Evolutionary conservation across 305 asterid species (phyloP).

Genomic region (Solanum hybrid): DNA sequence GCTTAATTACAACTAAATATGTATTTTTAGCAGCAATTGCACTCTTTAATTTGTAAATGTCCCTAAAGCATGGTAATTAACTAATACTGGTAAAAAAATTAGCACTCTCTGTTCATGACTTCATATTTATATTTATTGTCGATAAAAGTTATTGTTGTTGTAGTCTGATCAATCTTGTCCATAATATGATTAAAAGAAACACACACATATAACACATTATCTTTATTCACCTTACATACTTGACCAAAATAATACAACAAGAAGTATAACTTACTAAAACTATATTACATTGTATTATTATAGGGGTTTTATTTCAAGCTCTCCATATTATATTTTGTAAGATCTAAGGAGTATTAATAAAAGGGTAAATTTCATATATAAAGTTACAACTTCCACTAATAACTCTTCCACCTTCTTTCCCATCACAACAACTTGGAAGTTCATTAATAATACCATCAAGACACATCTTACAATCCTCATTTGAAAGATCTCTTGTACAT

Average conservation of each 20-base stretch:
- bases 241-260: background rate
- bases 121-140: too few relatives aligned
- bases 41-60: too few relatives aligned
- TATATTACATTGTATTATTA: background rate
- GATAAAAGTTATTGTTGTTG: too few relatives aligned
- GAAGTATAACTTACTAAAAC: background rate
- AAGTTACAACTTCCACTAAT: conserved; percentile 35
- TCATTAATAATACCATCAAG: conserved; percentile 19
- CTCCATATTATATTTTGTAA: background rate
- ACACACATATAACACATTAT: too few relatives aligned
- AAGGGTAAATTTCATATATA: conserved; percentile 35
- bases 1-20: too few relatives aligned
- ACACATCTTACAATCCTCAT: conserved; percentile 26
- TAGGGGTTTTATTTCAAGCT: background rate
- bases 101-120: too few relatives aligned
- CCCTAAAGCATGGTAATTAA: too few relatives aligned
- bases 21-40: too few relatives aligned
- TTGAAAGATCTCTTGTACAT: conserved; percentile 29
- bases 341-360: conserved; percentile 11
- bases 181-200: too few relatives aligned
- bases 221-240: background rate
- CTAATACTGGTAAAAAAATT: accelerated
- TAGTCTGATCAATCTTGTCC: too few relatives aligned
- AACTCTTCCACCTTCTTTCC: conserved; percentile 30
- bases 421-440: conserved; percentile 22